These are phyloP conservation scores for Stenogyne calaminthoides DNA, from an alignment of 305 asterid genomes.

Conservation along the genomic window DNA sequence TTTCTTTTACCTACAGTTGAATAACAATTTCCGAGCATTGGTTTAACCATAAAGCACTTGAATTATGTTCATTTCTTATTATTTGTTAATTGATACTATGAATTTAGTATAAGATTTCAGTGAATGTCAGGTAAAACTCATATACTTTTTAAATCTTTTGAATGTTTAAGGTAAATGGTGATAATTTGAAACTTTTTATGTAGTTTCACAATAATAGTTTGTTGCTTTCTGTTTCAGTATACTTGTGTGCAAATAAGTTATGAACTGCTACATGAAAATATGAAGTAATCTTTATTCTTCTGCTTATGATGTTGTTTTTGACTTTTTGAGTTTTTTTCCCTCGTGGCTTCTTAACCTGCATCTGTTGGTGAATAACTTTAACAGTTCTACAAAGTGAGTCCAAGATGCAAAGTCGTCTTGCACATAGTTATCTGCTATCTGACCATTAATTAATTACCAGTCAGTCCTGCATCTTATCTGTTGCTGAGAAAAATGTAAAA, in stretches of 20 bases:
- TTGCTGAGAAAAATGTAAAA: neutral
- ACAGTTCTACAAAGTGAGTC: neutral
- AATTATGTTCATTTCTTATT: slow-evolving; percentile 11
- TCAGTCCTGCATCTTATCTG: neutral
- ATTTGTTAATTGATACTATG: neutral
- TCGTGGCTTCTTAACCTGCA: neutral
- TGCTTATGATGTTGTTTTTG: neutral
- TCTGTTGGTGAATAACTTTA: neutral
- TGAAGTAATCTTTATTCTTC: neutral
- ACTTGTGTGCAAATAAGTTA: neutral
- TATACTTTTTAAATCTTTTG: neutral
- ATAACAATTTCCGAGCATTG: slow-evolving; percentile 22
- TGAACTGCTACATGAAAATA: neutral
- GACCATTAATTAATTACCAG: neutral
- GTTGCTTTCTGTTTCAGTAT: neutral
- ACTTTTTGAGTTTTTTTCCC: neutral
- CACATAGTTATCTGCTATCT: neutral
- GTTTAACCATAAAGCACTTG: slow-evolving; percentile 19
- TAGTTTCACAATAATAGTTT: neutral
- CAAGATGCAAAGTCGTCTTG: neutral
- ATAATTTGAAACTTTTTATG: neutral
- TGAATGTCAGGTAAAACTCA: neutral
- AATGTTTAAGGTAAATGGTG: neutral
- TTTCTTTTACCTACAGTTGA: slow-evolving; percentile 33
- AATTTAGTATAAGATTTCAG: neutral